These are phyloP conservation scores for Ophiostoma ulmi DNA, from an alignment of 2,329 filamentous ascomycete species.

Conservation along the genomic window DNA sequence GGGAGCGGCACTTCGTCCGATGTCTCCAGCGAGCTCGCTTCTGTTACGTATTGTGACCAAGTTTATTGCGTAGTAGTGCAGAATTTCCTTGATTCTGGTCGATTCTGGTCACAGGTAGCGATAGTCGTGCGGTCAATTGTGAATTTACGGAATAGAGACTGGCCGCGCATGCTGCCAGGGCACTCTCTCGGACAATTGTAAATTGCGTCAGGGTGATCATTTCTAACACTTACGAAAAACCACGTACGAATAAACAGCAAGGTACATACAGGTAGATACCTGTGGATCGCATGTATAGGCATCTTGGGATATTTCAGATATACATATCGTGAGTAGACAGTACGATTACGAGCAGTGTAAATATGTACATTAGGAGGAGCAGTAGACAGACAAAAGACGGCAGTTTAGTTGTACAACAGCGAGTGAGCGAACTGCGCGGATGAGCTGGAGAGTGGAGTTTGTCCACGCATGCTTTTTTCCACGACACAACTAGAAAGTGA, in stretches of 20 bases:
- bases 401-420: not conserved
- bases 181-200: not conserved
- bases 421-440: not conserved
- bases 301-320: not conserved
- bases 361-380: not conserved
- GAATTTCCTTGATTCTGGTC: not conserved
- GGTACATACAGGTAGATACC: too few species aligned
- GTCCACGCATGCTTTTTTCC: not conserved
- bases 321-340: not conserved
- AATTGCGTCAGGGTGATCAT: slow-evolving; percentile 4
- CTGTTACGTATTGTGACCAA: not conserved
- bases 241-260: not conserved
- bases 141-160: not conserved
- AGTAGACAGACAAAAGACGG: not conserved
- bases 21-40: not conserved
- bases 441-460: not conserved
- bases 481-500: not conserved
- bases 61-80: not conserved
- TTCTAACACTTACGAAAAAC: not conserved
- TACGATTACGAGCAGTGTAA: not conserved
- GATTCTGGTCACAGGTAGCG: not conserved
- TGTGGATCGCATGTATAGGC: not conserved
- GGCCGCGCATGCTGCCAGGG: not conserved
- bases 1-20: not conserved
- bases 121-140: not conserved